Percentiles rank a stretch among this genome's conserved stretches.
These are phyloP conservation scores for Mycena pura DNA, from an alignment of 768 basidiomycete species.

Conservation along the genomic window DNA sequence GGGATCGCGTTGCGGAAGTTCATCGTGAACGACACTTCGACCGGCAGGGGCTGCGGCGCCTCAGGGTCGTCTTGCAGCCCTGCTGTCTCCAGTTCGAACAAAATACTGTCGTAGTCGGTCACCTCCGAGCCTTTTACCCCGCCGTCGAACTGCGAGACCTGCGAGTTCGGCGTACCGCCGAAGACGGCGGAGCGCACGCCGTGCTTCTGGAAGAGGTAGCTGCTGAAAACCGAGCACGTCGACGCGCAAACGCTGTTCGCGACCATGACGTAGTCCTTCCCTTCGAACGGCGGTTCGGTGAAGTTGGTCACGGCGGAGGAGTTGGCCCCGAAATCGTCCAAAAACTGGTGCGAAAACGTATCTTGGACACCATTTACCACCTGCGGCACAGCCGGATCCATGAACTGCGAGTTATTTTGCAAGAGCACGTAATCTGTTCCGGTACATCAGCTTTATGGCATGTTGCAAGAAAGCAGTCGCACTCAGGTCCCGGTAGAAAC, in stretches of 20 bases:
- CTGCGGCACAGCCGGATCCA: slow-evolving; percentile 26
- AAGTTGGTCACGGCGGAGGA: slow-evolving; percentile 22
- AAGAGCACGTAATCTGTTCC: slow-evolving; percentile 15
- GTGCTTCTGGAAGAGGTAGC: slow-evolving; percentile 24
- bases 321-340: slow-evolving; percentile 23
- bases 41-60: slow-evolving; percentile 26
- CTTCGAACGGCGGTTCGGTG: slow-evolving; percentile 21
- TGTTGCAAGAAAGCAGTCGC: not conserved
- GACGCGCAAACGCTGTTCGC: slow-evolving; percentile 22
- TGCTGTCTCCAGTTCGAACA: slow-evolving; percentile 14
- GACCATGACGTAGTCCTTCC: slow-evolving; percentile 22
- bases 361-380: slow-evolving; percentile 25
- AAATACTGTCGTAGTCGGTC: slow-evolving; percentile 14
- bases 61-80: slow-evolving; percentile 22
- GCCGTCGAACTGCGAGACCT: slow-evolving; percentile 22
- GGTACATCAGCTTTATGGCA: not conserved
- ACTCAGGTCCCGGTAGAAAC: slow-evolving; percentile 24
- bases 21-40: slow-evolving; percentile 11
- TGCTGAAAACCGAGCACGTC: slow-evolving; percentile 21
- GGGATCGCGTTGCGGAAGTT: slow-evolving; percentile 26
- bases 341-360: slow-evolving; percentile 23
- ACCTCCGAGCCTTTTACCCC: slow-evolving; percentile 27
- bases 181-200: slow-evolving; percentile 26
- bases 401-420: slow-evolving; percentile 23
- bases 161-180: slow-evolving; percentile 17